Base-by-base conservation (phyloP, 306 rosid genomes). In the Coriaria nepalensis region DNA sequence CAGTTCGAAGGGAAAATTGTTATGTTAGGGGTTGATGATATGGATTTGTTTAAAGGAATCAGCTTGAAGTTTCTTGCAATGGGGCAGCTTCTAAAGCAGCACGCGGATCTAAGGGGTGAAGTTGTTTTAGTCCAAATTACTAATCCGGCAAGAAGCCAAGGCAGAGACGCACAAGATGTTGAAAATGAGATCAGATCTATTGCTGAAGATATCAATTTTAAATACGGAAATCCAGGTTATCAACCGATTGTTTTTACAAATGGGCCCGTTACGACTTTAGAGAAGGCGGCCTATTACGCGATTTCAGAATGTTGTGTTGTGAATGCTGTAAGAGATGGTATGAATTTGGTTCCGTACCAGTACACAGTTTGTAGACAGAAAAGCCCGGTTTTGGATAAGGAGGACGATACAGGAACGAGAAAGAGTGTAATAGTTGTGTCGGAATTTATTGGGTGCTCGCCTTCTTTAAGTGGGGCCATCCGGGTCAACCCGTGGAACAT, bases 391-490 rank as follows among this genome's bases (percentile, higher is more conserved):
- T 55, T 75, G 74, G 79, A 71, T 33, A 72, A 61, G 66, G 52
- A 32, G 14, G 60, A 47, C 13, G 75, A 32, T 33, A 13, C 32
- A 0, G 12, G 6, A 5, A 44, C 64, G 8, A 75, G 68, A 32
- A 61, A 55, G 39, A 82, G 93, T 6, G 79, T 79, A 4, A 71
- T 82, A 34, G 63, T 82, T 11, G 93, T 82, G 35, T 82, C 93
- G 2, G 93, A 82, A 56, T 82, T 82, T 69, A 78, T 82, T 1
- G 93, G 93, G 0, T 82, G 87, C 67, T 82, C 93, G 0, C 93
- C 93, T 0, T 82, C 93, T 2, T 78, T 82, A 6, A 82, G 93
- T 2, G 81, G 93, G 4, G 93, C 93, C 0, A 73, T 82, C 35
- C 73, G 87, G 14, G 81, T 82, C 40, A 82, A 82, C 40, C 87